These are phyloP conservation scores for Globisporangium acanthophoron DNA, from an alignment of 352 stramenopile species.

Conservation along the genomic window DNA sequence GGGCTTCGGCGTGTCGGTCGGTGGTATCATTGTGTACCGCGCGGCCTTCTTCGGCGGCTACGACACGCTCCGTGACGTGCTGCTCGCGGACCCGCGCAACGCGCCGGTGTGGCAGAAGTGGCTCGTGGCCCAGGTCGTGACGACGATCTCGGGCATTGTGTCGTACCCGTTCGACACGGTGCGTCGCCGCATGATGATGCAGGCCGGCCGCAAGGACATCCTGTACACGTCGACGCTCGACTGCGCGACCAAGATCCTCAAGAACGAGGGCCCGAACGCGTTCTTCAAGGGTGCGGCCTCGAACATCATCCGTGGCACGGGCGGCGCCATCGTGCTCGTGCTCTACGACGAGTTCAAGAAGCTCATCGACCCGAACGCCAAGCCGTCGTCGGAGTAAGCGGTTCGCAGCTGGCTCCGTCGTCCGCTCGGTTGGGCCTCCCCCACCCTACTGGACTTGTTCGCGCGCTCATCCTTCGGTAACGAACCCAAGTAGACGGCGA, in stretches of 20 bases:
- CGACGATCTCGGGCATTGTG: conserved; percentile 88
- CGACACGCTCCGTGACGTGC: conserved; percentile 93
- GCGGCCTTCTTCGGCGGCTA: conserved; percentile 98
- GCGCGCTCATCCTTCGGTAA: conserved; percentile 3
- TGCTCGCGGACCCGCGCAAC: conserved; percentile 81
- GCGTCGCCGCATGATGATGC: conserved; percentile 96
- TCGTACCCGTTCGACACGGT: conserved; percentile 97
- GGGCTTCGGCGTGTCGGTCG: conserved; percentile 97
- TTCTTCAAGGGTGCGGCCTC: conserved; percentile 99
- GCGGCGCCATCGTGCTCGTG: conserved; percentile 97
- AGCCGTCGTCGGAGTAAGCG: conserved; percentile 50
- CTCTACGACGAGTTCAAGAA: conserved; percentile 99
- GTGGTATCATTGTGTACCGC: conserved; percentile 99
- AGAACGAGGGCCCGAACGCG: conserved; percentile 92
- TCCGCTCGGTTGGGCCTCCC: background rate
- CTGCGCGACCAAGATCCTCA: conserved; percentile 96
- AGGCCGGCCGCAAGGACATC: conserved; percentile 95
- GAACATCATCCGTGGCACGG: conserved; percentile 98
- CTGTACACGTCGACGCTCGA: conserved; percentile 97
- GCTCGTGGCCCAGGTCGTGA: conserved; percentile 89
- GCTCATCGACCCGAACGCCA: conserved; percentile 53
- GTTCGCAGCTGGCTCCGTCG: background rate
- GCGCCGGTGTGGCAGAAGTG: conserved; percentile 89
- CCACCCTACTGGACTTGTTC: background rate
- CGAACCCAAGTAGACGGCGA: conserved; percentile 9